Conservation (phyloP, 2,329 filamentous ascomycete species). For the Alternaria sp. region DNA sequence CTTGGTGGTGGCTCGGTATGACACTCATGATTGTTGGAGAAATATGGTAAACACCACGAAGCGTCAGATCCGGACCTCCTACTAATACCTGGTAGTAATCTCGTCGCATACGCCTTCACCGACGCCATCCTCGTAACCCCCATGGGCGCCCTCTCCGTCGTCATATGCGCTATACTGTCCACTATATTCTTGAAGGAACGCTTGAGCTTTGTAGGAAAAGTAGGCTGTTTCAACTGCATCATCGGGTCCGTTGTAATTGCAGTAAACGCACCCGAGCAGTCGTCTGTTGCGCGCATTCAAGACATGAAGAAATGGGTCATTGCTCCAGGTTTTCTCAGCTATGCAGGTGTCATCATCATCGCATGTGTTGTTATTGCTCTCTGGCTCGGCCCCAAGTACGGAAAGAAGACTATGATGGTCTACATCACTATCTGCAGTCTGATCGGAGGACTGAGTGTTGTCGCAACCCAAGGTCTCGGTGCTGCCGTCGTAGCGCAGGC, state of each 20-base stretch:
- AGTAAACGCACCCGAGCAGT: conserved; percentile 87
- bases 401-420: conserved; percentile 96
- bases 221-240: conserved; percentile 95
- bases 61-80: conserved; percentile 51
- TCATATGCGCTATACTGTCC: conserved; percentile 88
- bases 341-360: conserved; percentile 82
- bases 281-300: conserved; percentile 85
- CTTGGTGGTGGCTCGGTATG: conserved; percentile 96
- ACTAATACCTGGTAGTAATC: conserved; percentile 65
- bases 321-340: conserved; percentile 83
- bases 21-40: conserved; percentile 96
- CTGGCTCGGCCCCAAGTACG: conserved; percentile 85
- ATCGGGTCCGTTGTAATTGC: conserved; percentile 93
- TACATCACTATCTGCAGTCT: conserved; percentile 97
- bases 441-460: conserved; percentile 92
- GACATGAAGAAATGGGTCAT: conserved; percentile 91
- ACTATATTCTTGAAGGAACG: conserved; percentile 96
- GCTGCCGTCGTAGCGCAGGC: conserved; percentile 90
- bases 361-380: conserved; percentile 76
- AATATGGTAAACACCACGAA: conserved; percentile 60
- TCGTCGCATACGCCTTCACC: conserved; percentile 95
- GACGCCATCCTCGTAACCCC: conserved; percentile 96
- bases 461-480: conserved; percentile 91
- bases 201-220: conserved; percentile 93
- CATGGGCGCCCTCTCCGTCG: conserved; percentile 87